Percentiles rank a stretch among this genome's conserved stretches.
Evolutionary conservation across 352 stramenopile species (phyloP).

Genomic region (Pythium apleroticum): DNA sequence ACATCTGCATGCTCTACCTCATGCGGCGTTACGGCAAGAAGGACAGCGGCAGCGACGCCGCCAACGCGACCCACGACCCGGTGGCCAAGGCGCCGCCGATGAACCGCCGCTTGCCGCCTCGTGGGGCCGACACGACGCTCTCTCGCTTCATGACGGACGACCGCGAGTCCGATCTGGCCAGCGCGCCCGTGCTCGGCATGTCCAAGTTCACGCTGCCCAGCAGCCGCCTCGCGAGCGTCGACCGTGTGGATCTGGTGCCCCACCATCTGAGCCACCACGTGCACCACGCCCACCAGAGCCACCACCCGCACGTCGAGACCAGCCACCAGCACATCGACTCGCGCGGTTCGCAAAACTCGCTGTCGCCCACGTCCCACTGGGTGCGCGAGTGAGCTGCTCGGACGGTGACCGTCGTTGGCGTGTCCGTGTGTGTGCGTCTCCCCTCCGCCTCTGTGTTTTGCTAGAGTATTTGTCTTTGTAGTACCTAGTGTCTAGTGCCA

Average conservation of each 20-base stretch:
- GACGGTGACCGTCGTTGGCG: not conserved
- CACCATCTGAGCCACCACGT: constrained; percentile 15
- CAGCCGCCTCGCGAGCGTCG: constrained; percentile 26
- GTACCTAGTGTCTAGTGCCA: constrained; percentile 6
- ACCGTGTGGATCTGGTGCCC: constrained; percentile 22
- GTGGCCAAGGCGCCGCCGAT: not conserved
- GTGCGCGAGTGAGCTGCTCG: constrained; percentile 23
- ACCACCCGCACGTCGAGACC: constrained; percentile 7
- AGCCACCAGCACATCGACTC: constrained; percentile 24
- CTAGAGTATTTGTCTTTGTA: constrained; percentile 21
- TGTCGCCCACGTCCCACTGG: constrained; percentile 29
- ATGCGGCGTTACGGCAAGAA: constrained; percentile 63
- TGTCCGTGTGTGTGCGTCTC: constrained; percentile 1
- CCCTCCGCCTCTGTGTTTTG: constrained; percentile 7
- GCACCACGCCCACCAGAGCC: constrained; percentile 6
- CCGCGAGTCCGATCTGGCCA: constrained; percentile 30
- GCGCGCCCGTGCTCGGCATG: constrained; percentile 31
- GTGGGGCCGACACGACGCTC: constrained; percentile 31
- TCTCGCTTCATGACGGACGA: constrained; percentile 67
- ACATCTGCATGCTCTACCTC: constrained; percentile 89
- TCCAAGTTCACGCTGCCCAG: constrained; percentile 32
- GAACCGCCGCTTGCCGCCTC: not conserved
- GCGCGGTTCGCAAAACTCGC: constrained; percentile 14
- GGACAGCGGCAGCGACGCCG: constrained; percentile 12
- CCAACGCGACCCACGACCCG: constrained; percentile 25